These are phyloP conservation scores for Wallacemonas sp. DNA, from an alignment of 208 protist genomes.

Conservation along the genomic window DNA sequence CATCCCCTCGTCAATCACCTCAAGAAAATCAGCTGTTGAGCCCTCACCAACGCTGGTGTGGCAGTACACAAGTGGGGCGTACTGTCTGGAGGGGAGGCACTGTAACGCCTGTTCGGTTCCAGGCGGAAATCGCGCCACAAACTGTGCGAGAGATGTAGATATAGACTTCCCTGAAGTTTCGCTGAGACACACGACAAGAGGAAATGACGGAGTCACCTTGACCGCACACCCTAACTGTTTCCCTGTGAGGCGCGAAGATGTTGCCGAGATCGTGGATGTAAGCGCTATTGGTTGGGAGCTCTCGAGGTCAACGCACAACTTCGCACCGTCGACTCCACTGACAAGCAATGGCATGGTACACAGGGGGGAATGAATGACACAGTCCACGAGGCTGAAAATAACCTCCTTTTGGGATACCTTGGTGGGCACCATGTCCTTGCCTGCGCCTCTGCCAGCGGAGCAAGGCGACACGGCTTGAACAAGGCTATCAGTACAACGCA, in stretches of 20 bases:
- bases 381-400: not conserved
- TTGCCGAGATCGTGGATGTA: not conserved
- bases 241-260: not conserved
- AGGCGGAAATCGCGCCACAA: not conserved
- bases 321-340: not conserved
- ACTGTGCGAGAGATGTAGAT: not conserved
- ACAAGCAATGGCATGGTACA: not conserved
- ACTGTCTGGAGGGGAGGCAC: not conserved
- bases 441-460: too few species aligned
- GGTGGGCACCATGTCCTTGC: too few species aligned
- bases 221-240: slow-evolving; percentile 1
- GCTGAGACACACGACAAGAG: not conserved
- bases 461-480: not conserved
- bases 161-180: slow-evolving; percentile 2
- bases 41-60: not conserved
- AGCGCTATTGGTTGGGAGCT: not conserved
- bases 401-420: not conserved
- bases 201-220: not conserved
- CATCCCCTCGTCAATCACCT: slow-evolving; percentile 9
- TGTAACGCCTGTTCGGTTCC: not conserved
- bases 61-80: slow-evolving; percentile 4
- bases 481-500: not conserved
- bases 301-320: not conserved
- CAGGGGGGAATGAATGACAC: slow-evolving; percentile 3
- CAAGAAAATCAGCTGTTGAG: not conserved